A percentile compares a stretch with the other conserved stretches of the same genome.
phyloP scores from a whole-genome alignment of 192 early-diverging fungal genomes.

The Lobosporangium transversale region DNA sequence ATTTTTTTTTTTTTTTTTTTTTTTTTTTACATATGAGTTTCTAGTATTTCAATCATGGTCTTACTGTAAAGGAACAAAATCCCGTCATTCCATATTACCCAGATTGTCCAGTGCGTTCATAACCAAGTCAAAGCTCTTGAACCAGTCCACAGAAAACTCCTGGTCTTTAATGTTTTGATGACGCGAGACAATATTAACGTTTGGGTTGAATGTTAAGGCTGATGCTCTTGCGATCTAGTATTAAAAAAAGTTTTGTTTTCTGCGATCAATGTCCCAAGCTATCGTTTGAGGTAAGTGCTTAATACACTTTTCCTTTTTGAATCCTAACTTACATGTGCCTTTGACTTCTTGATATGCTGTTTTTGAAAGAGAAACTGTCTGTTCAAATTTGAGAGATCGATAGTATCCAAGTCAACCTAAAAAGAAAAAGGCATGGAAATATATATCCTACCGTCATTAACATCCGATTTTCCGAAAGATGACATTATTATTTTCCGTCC shows the following conservation, averaged over 20 bases:
- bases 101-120: slow-evolving; percentile 98
- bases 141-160: slow-evolving; percentile 89
- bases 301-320: too few relatives aligned
- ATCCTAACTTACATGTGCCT: slow-evolving; percentile 77
- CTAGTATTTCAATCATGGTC: too few relatives aligned
- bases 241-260: not conserved
- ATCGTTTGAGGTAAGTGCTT: too few relatives aligned
- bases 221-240: slow-evolving; percentile 81
- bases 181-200: slow-evolving; percentile 75
- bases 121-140: slow-evolving; percentile 87
- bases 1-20: too few relatives aligned
- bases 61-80: too few relatives aligned
- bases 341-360: slow-evolving; percentile 91
- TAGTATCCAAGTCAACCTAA: slow-evolving; percentile 97
- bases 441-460: too few relatives aligned
- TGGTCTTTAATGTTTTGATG: slow-evolving; percentile 92
- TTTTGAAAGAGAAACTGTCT: slow-evolving; percentile 99
- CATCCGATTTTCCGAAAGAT: too few relatives aligned
- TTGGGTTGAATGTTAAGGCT: slow-evolving; percentile 87
- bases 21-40: too few relatives aligned
- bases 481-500: too few relatives aligned
- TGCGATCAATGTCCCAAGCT: not conserved
- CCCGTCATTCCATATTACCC: slow-evolving; percentile 55
- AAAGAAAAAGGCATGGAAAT: not conserved
- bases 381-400: slow-evolving; percentile 98